phyloP scores from a whole-genome alignment of 345 rosid genomes.

The Salix caprea region DNA sequence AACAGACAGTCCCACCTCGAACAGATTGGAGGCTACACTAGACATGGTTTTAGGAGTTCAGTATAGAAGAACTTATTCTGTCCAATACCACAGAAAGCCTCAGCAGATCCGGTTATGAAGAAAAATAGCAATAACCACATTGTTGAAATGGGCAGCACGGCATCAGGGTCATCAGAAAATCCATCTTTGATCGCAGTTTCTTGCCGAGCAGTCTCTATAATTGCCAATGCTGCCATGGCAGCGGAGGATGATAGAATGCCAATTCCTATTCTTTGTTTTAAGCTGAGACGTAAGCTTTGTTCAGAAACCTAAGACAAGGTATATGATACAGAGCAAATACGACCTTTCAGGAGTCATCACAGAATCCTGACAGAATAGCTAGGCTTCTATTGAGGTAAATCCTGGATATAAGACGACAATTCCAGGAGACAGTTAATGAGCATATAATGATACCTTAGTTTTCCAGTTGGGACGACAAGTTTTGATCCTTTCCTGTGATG shows the following conservation, averaged over 20 bases:
- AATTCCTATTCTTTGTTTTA: conserved; percentile 35
- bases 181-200: conserved; percentile 18
- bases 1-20: conserved; percentile 15
- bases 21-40: too few species aligned
- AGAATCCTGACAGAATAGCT: neutral
- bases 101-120: conserved; percentile 29
- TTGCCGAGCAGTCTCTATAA: conserved; percentile 33
- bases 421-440: neutral
- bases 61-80: too few species aligned
- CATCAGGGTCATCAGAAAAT: conserved; percentile 17
- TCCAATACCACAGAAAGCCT: conserved; percentile 11
- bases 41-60: too few species aligned
- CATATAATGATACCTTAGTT: conserved; percentile 25
- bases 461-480: conserved; percentile 30
- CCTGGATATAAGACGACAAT: neutral
- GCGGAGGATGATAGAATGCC: conserved; percentile 24
- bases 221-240: conserved; percentile 28
- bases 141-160: conserved; percentile 32
- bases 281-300: conserved; percentile 47
- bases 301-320: conserved; percentile 46
- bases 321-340: too few species aligned
- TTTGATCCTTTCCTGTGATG: conserved; percentile 19
- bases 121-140: conserved; percentile 44
- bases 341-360: too few species aligned
- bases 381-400: neutral